phyloP scores from a whole-genome alignment of 2,329 filamentous ascomycete species.

The Epichloe sibirici region DNA sequence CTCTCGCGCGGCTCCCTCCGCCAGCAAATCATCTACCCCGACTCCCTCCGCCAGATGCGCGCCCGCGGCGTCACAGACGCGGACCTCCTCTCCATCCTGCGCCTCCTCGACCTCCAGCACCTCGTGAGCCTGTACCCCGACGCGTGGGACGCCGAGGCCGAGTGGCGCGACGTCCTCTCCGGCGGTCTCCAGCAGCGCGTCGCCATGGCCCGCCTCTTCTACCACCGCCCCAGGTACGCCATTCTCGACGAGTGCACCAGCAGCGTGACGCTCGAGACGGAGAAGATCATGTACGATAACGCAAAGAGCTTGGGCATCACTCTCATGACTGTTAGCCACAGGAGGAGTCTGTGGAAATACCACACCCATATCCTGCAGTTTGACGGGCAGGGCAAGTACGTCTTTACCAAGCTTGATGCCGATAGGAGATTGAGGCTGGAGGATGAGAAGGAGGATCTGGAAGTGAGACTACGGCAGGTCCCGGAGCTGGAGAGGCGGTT shows the following conservation, averaged over 20 bases:
- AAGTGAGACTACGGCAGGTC: constrained; percentile 71
- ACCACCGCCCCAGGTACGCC: constrained; percentile 83
- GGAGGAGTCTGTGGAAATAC: constrained; percentile 90
- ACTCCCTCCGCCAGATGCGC: constrained; percentile 77
- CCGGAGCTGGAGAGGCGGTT: constrained; percentile 81
- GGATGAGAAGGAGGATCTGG: constrained; percentile 92
- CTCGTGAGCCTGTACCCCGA: constrained; percentile 64
- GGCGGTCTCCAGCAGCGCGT: constrained; percentile 91
- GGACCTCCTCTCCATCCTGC: constrained; percentile 66
- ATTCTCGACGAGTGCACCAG: constrained; percentile 96
- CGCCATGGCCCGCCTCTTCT: constrained; percentile 91
- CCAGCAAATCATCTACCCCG: constrained; percentile 94
- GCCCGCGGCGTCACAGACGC: constrained; percentile 70
- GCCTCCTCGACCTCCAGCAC: constrained; percentile 68
- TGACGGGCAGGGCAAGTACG: constrained; percentile 81
- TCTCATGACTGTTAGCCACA: constrained; percentile 90
- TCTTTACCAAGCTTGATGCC: constrained; percentile 84
- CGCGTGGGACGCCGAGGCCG: constrained; percentile 87
- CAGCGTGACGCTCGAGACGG: constrained; percentile 87
- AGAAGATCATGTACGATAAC: constrained; percentile 93
- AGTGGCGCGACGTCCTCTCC: constrained; percentile 91
- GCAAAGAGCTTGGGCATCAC: constrained; percentile 87
- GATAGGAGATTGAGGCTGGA: constrained; percentile 75
- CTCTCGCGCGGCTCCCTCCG: constrained; percentile 83
- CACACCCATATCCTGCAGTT: constrained; percentile 92